phyloP scores from a whole-genome alignment of 2,329 filamentous ascomycete species.

The Aspergillus phoenicis region DNA sequence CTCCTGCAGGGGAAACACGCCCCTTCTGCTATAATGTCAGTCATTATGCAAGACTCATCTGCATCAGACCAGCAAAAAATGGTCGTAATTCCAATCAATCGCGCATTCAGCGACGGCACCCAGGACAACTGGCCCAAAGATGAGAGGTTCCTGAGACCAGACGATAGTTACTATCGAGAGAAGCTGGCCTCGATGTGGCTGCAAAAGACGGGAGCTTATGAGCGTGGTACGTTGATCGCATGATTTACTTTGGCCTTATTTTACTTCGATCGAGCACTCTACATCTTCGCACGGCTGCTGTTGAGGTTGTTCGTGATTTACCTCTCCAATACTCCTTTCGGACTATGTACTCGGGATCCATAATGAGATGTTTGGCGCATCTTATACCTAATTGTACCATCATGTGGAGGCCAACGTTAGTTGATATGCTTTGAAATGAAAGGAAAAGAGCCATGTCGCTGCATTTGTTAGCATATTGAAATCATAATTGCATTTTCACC shows the following conservation, averaged over 20 bases:
- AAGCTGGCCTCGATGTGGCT: constrained; percentile 55
- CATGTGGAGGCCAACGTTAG: neutral
- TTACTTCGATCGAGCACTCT: neutral
- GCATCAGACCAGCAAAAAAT: constrained; percentile 20
- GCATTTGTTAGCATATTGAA: neutral
- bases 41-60: constrained; percentile 1
- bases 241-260: constrained; percentile 2
- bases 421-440: neutral
- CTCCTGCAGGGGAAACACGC: neutral
- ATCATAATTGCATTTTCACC: neutral
- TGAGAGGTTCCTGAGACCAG: constrained; percentile 36
- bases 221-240: constrained; percentile 34
- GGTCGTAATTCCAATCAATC: constrained; percentile 38
- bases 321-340: neutral
- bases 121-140: constrained; percentile 39
- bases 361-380: neutral
- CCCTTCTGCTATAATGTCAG: constrained; percentile 7
- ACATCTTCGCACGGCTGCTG: too few species aligned
- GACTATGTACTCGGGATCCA: too few species aligned
- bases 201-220: constrained; percentile 42
- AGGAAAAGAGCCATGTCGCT: neutral
- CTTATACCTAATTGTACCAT: neutral
- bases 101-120: constrained; percentile 44
- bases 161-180: constrained; percentile 51
- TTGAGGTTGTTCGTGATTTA: neutral